Evolutionary conservation across 805 yeast genomes (phyloP).

Genomic region (Kuraishia cidri): DNA sequence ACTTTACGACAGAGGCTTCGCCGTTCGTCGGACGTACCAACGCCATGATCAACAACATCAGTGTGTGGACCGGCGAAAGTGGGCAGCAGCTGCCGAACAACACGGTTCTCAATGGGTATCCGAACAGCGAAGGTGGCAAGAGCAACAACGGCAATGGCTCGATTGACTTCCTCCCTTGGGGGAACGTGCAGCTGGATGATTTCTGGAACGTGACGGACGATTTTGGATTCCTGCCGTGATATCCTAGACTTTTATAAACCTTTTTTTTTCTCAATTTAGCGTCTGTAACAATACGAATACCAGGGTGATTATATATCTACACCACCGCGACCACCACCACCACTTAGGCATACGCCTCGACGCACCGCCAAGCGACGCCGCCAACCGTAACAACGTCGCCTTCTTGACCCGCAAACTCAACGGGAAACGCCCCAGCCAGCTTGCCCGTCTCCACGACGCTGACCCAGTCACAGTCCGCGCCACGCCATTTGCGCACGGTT

Average conservation of each 20-base stretch:
- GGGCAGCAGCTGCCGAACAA: constrained; percentile 30
- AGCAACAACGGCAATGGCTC: constrained; percentile 1
- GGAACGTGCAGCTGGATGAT: constrained; percentile 23
- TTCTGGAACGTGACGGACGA: constrained; percentile 40
- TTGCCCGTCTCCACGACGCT: constrained; percentile 1
- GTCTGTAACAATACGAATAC: not conserved
- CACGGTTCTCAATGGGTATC: constrained; percentile 14
- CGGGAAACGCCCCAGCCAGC: not conserved
- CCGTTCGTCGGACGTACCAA: constrained; percentile 38
- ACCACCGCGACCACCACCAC: too few relatives aligned
- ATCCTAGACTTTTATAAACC: too few relatives aligned
- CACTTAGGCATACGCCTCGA: too few relatives aligned
- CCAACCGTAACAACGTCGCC: constrained; percentile 1
- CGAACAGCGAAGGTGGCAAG: not conserved
- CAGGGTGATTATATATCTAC: not conserved
- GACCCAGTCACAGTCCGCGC: not conserved
- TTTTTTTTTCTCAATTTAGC: not conserved
- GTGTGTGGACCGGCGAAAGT: constrained; percentile 48
- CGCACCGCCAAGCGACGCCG: constrained; percentile 3
- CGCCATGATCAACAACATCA: constrained; percentile 51
- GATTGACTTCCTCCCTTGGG: constrained; percentile 13
- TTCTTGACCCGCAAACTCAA: not conserved
- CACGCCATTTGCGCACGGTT: not conserved
- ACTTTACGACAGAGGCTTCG: too few relatives aligned
- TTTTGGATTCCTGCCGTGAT: constrained; percentile 33